A percentile compares a stretch with the other conserved stretches of the same genome.
These are phyloP conservation scores for Beta corolliflora DNA, from an alignment of 179 eudicot genomes.

Conservation along the genomic window DNA sequence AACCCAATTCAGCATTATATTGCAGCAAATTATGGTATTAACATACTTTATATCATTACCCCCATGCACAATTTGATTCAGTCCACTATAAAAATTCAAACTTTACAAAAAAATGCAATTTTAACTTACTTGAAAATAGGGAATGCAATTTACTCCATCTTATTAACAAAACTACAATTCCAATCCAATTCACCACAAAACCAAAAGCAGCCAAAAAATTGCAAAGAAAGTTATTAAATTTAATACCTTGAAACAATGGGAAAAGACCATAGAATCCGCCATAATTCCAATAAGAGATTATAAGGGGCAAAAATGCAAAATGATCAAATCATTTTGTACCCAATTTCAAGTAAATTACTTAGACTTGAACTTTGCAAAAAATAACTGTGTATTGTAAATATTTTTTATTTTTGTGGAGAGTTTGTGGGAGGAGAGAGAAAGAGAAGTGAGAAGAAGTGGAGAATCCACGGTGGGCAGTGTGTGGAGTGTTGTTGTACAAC, in stretches of 20 bases:
- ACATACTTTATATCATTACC: no score
- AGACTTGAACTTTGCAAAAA: no score
- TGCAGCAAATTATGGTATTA: no score
- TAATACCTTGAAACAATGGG: constrained; percentile 34
- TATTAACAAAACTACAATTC: background rate
- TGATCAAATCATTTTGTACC: constrained; percentile 20
- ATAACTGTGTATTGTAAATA: background rate
- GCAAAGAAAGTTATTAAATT: background rate
- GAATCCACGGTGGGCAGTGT: constrained; percentile 10
- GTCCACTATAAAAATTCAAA: background rate
- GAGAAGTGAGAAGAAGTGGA: constrained; percentile 6
- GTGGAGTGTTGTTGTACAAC: background rate
- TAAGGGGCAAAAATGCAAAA: constrained; percentile 19
- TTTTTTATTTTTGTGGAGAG: background rate
- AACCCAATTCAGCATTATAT: no score
- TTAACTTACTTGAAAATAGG: no score
- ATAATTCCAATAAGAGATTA: constrained; percentile 12
- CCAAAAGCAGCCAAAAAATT: background rate
- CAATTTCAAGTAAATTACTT: background rate
- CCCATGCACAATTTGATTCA: no score
- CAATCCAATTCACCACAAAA: background rate
- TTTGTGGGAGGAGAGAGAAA: constrained; percentile 13
- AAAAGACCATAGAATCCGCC: constrained; percentile 36
- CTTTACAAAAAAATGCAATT: background rate
- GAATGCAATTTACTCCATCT: no score